These are phyloP conservation scores for Flammula alnicola DNA, from an alignment of 1,284 basidiomycete genomes.

Conservation along the genomic window DNA sequence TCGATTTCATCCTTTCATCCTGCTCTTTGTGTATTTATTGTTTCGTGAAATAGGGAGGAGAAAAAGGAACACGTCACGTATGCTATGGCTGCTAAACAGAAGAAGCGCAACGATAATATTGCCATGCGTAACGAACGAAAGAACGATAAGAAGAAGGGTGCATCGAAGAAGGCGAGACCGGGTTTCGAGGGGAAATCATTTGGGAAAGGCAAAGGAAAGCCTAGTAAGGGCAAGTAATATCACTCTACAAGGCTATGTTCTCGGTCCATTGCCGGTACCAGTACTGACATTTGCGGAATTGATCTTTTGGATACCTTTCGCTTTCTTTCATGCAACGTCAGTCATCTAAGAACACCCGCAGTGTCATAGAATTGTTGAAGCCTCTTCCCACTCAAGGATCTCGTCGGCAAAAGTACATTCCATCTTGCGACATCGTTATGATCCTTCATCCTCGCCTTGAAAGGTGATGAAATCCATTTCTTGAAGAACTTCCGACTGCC, in stretches of 20 bases:
- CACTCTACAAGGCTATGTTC: too few species aligned
- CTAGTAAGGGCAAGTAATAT: conserved; percentile 29
- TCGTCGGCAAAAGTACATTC: too few species aligned
- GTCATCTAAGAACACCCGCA: too few species aligned
- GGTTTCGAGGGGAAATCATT: conserved; percentile 85
- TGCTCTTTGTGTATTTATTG: background rate
- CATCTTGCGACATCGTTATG: too few species aligned
- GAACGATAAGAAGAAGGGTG: conserved; percentile 75
- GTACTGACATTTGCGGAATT: too few species aligned
- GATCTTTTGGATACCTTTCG: too few species aligned
- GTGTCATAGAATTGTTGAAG: too few species aligned
- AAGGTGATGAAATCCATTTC: background rate
- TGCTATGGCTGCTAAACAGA: conserved; percentile 81
- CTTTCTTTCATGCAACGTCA: too few species aligned
- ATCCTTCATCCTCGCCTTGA: background rate
- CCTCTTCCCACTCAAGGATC: too few species aligned
- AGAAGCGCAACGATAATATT: conserved; percentile 90
- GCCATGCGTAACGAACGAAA: conserved; percentile 78
- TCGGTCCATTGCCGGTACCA: too few species aligned
- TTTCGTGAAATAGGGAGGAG: conserved; percentile 64
- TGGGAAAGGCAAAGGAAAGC: conserved; percentile 56
- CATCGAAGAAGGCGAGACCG: conserved; percentile 69
- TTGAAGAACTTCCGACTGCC: too few species aligned
- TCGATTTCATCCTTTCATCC: conserved; percentile 7
- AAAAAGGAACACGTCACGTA: conserved; percentile 78